phyloP scores from a whole-genome alignment of 2,329 filamentous ascomycete genomes.

The Exophiala calicioides region DNA sequence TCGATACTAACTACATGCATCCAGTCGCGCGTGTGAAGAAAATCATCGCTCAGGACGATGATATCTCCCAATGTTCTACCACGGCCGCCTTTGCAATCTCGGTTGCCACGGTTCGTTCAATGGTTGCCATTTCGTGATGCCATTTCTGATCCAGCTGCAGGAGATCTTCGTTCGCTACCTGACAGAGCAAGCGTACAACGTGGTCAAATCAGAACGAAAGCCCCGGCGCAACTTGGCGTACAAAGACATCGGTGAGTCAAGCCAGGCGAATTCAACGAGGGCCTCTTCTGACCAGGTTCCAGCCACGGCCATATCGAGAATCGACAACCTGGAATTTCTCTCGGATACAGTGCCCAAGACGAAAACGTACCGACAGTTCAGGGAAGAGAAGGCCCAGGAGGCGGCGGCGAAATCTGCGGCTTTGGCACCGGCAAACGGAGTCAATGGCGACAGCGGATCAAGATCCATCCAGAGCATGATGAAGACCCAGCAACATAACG shows the following conservation, averaged over 20 bases:
- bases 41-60: constrained; percentile 85
- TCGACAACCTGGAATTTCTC: constrained; percentile 94
- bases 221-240: constrained; percentile 94
- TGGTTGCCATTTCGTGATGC: neutral
- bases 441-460: constrained; percentile 32
- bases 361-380: constrained; percentile 75
- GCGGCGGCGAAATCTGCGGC: constrained; percentile 32
- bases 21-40: constrained; percentile 93
- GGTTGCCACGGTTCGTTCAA: constrained; percentile 69
- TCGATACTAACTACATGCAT: constrained; percentile 21
- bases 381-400: constrained; percentile 60
- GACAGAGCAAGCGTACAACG: constrained; percentile 78
- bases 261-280: no score
- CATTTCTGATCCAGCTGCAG: constrained; percentile 43
- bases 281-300: constrained; percentile 10
- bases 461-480: constrained; percentile 25
- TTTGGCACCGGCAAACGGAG: constrained; percentile 32
- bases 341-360: constrained; percentile 88
- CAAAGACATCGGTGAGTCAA: constrained; percentile 74
- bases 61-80: constrained; percentile 83
- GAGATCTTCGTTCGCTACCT: constrained; percentile 97
- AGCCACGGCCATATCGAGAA: constrained; percentile 82
- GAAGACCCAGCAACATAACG: constrained; percentile 23
- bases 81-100: constrained; percentile 94
- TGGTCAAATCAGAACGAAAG: constrained; percentile 88